Percentiles rank a stretch among this genome's conserved stretches.
These are phyloP conservation scores for Fraxinus excelsior DNA, from an alignment of 257 asterid species.

Conservation along the genomic window DNA sequence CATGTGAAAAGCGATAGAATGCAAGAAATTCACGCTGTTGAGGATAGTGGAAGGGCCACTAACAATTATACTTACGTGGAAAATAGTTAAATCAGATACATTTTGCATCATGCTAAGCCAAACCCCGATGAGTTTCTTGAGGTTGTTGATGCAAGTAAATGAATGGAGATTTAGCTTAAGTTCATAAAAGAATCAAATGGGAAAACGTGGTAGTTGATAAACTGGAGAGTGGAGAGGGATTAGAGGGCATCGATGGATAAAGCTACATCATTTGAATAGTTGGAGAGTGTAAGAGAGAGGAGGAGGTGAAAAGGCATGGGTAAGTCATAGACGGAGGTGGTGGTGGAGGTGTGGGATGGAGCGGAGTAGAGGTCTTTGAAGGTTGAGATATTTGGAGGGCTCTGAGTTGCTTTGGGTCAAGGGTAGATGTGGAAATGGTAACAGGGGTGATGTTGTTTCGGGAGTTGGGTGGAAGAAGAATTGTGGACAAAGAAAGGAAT, in stretches of 20 bases:
- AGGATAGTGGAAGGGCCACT: constrained; percentile 68
- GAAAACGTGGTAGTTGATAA: constrained; percentile 72
- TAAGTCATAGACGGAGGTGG: constrained; percentile 60
- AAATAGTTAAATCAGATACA: constrained; percentile 57
- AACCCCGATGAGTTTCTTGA: constrained; percentile 65
- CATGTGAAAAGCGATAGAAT: constrained; percentile 55
- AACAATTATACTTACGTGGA: constrained; percentile 47
- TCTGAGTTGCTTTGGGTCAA: constrained; percentile 77
- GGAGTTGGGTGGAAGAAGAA: too few relatives aligned
- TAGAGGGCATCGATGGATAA: constrained; percentile 65
- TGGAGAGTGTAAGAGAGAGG: constrained; percentile 67
- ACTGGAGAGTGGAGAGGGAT: constrained; percentile 65
- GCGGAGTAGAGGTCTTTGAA: constrained; percentile 71
- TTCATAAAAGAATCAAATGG: constrained; percentile 62
- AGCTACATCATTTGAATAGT: constrained; percentile 80
- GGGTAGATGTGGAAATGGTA: constrained; percentile 51
- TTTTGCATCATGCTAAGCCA: constrained; percentile 67
- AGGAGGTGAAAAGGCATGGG: constrained; percentile 75
- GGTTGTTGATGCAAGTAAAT: constrained; percentile 73
- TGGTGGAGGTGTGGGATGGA: constrained; percentile 40
- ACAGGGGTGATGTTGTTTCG: constrained; percentile 30
- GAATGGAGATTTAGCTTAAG: constrained; percentile 58
- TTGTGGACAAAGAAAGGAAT: constrained; percentile 1
- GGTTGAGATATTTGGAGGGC: constrained; percentile 74
- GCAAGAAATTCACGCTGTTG: constrained; percentile 43